Evolutionary conservation across 2,329 filamentous ascomycete species (phyloP), one percentile per base, ranked within the genome.

Genomic region (Xylariaceae sp.): DNA sequence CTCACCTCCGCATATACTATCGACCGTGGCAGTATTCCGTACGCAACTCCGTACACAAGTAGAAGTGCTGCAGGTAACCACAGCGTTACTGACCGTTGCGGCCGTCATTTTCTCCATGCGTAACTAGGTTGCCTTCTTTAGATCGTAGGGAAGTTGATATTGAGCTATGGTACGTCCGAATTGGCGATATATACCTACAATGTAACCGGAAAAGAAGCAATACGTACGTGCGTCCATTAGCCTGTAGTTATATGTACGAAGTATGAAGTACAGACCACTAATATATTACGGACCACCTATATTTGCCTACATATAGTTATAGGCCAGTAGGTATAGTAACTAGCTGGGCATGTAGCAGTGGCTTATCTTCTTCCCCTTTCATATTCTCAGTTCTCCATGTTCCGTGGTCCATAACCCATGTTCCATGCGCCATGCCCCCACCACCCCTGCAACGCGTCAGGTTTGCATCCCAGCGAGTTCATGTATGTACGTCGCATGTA

Each of bases 391-490:
- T 22, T 42, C 19, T 42, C 32, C 32, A 34, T 34, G 10, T 34
- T 29, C 41, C 41, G 41, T 43, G 22, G 22, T 29, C 21, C 41
- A 43, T 26, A 21, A 43, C 41, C 41, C 41, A 26, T 22, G 40
- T 13, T 15, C 12, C 26, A 46, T 47, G 41, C 36, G 32, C 37
- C 30, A 41, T 46, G 2, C 32, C 34, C 40, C 42, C 42, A 37
- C 42, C 42, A 22, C 39, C 34, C 34, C 46, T 52, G 52, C 52
- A 51, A 46, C 49, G 44, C 44, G 55, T 52, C 49, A 54, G 55
- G 47, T 54, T 54, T 55, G 49, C 48, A 57, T 54, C 52, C 46
- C 32, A 46, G n/a, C n/a, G n/a, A n/a, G 53, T 55, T 53, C 55
- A 55, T 55, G 46, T 54, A 54, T 5, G 22, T 43, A 30, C 15